A percentile compares a stretch with the other conserved stretches of the same genome.
phyloP scores from a whole-genome alignment of 2,329 filamentous ascomycete genomes.

The Fusarium sp. region DNA sequence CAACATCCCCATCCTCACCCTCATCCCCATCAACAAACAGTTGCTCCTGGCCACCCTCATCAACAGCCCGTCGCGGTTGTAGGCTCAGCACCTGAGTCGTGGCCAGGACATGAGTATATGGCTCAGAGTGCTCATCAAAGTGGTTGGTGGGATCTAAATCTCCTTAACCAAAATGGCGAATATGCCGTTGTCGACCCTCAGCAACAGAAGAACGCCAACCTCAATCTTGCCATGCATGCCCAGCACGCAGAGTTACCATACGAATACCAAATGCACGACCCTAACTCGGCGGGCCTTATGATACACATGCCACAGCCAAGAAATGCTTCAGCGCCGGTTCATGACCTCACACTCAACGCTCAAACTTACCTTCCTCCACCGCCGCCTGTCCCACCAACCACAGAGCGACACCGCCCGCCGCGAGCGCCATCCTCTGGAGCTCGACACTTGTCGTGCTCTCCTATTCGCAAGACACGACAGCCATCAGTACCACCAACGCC shows the following conservation, averaged over 20 bases:
- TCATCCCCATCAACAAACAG: slow-evolving; percentile 22
- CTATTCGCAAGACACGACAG: slow-evolving; percentile 57
- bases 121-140: slow-evolving; percentile 39
- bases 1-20: slow-evolving; percentile 32
- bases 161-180: slow-evolving; percentile 46
- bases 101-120: slow-evolving; percentile 47
- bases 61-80: slow-evolving; percentile 34
- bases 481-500: slow-evolving; percentile 57
- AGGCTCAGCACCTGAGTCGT: slow-evolving; percentile 34
- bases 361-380: slow-evolving; percentile 53
- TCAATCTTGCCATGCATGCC: slow-evolving; percentile 56
- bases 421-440: slow-evolving; percentile 66
- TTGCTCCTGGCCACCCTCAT: slow-evolving; percentile 24
- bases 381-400: slow-evolving; percentile 45
- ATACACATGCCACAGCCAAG: slow-evolving; percentile 65
- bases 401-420: slow-evolving; percentile 59
- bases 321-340: slow-evolving; percentile 51
- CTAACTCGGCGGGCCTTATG: slow-evolving; percentile 58
- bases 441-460: slow-evolving; percentile 57
- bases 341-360: slow-evolving; percentile 49
- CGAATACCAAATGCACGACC: slow-evolving; percentile 52
- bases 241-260: slow-evolving; percentile 56
- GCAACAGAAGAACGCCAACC: slow-evolving; percentile 52
- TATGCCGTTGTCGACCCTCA: slow-evolving; percentile 43
- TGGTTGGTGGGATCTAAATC: slow-evolving; percentile 50